Evolutionary conservation across 1,284 basidiomycete species (phyloP), one percentile per base, ranked within the genome.

Genomic region (Ustilago loliicola): DNA sequence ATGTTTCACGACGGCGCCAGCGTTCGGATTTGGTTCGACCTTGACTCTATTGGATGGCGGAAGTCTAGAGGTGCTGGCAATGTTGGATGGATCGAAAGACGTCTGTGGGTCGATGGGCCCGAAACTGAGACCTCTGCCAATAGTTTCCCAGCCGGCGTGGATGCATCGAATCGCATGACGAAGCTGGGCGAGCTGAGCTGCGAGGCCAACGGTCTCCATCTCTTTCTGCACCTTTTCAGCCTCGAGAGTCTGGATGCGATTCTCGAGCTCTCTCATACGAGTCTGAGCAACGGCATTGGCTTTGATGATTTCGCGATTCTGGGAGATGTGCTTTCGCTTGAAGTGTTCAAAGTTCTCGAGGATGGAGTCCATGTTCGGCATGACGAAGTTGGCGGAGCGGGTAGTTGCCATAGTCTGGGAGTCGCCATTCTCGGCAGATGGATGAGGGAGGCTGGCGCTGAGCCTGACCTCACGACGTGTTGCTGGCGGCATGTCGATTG

Each of bases 271-370:
- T 21, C 83, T 77, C 32, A 83, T 80, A 29, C 83, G 80, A 36
- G 82, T 52, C 54, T 83, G 80, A 0, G 72, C 64, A 0, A 79
- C 42, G 19, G 84, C 77, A 36, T 85, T 85, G 53, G 79, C 66
- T 58, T 82, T 84, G 62, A 85, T 84, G 65, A 85, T 80, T 45
- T 85, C 83, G 36, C 84, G 70, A 52, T 85, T 85, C 55, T 85
- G 84, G 13, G 82, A 74, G 17, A 84, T 83, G 61, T 85, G 84
- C 66, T 85, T 85, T 21, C 84, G 82, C 52, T 81, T 82, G 66
- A 83, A 71, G 21, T 64, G 83, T 61, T 85, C 82, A 63, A 85
- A 83, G 60, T 85, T 79, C 9, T 81, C 81, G 21, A 85, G 73
- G 63, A 85, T 82, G 64, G 80, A 66, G 21, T 83, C 83, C 50